Conservation (phyloP, 192 early-diverging fungal genomes). For the Podila epicladia region DNA sequence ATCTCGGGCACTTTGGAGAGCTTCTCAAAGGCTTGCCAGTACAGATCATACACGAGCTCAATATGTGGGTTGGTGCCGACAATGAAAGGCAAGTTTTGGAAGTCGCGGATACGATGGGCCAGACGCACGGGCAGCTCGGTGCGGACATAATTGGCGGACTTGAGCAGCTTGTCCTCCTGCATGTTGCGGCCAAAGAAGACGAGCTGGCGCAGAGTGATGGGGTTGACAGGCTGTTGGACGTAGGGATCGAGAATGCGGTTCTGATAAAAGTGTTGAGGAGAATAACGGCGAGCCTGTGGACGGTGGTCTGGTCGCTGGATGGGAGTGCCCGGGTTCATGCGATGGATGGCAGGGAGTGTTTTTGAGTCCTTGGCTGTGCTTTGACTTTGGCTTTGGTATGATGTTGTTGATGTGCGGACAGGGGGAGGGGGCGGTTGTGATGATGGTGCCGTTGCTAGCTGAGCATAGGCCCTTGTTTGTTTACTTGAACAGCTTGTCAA, state of each 20-base stretch:
- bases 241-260: constrained; percentile 88
- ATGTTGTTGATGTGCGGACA: not conserved
- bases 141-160: constrained; percentile 85
- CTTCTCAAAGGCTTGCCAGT: constrained; percentile 80
- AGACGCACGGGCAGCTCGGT: constrained; percentile 90
- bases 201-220: constrained; percentile 88
- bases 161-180: constrained; percentile 80
- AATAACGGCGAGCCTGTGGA: not conserved
- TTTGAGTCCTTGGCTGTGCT: no score
- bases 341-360: not conserved
- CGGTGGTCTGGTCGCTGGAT: not conserved
- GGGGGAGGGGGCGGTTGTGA: not conserved
- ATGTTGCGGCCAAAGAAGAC: constrained; percentile 88
- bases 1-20: constrained; percentile 77
- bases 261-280: constrained; percentile 80
- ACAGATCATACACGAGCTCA: constrained; percentile 82
- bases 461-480: no score
- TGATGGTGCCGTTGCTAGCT: not conserved
- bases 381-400: not conserved
- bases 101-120: constrained; percentile 85
- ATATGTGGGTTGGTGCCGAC: constrained; percentile 97
- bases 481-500: no score
- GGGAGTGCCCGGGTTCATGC: constrained; percentile 1
- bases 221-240: constrained; percentile 72
- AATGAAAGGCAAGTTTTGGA: constrained; percentile 94